Base-by-base conservation (phyloP, 2,329 filamentous ascomycete species). In the Orbilia blumenaviensis region DNA sequence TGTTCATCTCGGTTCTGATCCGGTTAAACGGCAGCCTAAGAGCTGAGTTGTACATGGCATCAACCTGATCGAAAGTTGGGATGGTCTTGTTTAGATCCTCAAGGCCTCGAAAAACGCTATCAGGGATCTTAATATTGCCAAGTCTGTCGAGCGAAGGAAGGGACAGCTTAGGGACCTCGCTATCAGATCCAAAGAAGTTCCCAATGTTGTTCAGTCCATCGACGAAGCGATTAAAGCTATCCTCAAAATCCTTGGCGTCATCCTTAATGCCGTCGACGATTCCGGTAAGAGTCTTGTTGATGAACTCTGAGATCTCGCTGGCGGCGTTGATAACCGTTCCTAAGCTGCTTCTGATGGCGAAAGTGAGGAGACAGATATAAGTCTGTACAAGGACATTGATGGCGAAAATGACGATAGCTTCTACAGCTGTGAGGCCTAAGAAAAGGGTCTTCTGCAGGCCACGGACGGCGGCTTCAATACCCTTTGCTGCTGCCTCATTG, bases 331-430 rank as follows among this genome's bases (percentile, higher is more conserved):
- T 84, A 14, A 88, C 92, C 48, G 90, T 89, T 61, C 92, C 89
- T 61, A 97, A 85, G 80, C 89, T 92, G 77, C 93, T 93, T 78
- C 91, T 88, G 67, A 97, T 87, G 54, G 93, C 89, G 78, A 96
- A 88, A 29, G 92, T 92, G 81, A 96, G 92, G 62, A 99, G 87
- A 81, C 95, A 99, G 78, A 93, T 87, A 81, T 97, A 97, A 14
- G 93, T 97, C 60, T 90, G 91, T 48, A 92, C 94, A 84, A 97
- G 87, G 84, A 97, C 90, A 82, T 96, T 92, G 84, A 99, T 93
- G 82, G 93, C 88, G 84, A 97, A 99, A 78, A 97, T 86, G 78
- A 97, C 90, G 64, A 98, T 90, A 81, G 91, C 90, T 83, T 97
- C 91, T 10, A 98, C 89, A 42, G 89, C 93, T 29, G 91, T 94